These are phyloP conservation scores for Zygotorulaspora sp. DNA, from an alignment of 805 yeast species.

Conservation along the genomic window DNA sequence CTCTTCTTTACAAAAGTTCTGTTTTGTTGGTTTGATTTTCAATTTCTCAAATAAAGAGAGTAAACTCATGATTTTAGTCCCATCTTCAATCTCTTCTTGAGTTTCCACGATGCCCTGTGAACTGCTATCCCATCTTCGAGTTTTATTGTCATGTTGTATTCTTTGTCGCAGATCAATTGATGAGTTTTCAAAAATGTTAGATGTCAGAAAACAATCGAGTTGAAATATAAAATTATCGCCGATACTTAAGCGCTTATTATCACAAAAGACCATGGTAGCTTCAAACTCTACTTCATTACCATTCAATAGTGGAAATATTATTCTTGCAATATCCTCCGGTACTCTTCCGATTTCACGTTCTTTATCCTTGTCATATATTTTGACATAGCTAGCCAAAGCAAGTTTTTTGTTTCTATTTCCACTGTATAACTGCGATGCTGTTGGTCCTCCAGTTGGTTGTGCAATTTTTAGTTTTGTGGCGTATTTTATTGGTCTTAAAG, in stretches of 20 bases:
- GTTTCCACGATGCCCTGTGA: slow-evolving; percentile 41
- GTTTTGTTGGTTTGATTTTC: slow-evolving; percentile 24
- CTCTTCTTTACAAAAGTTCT: slow-evolving; percentile 7
- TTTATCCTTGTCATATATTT: slow-evolving; percentile 28
- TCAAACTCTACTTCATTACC: slow-evolving; percentile 50
- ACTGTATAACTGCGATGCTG: slow-evolving; percentile 20
- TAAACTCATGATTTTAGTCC: slow-evolving; percentile 54
- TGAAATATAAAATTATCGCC: slow-evolving; percentile 76
- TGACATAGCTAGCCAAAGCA: slow-evolving; percentile 34
- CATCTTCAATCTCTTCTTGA: slow-evolving; percentile 45
- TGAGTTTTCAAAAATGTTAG: slow-evolving; percentile 25
- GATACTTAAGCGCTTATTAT: slow-evolving; percentile 48
- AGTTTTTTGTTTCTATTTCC: slow-evolving; percentile 23
- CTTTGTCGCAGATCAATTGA: slow-evolving; percentile 3
- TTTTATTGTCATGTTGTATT: slow-evolving; percentile 7
- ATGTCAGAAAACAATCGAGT: slow-evolving; percentile 58
- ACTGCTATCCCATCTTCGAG: slow-evolving; percentile 20
- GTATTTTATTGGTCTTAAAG: slow-evolving; percentile 41
- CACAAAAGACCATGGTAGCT: slow-evolving; percentile 55
- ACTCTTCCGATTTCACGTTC: slow-evolving; percentile 69
- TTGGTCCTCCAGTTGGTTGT: slow-evolving; percentile 31
- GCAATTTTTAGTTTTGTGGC: slow-evolving; percentile 42
- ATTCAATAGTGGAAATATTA: slow-evolving; percentile 59
- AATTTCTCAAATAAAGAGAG: slow-evolving; percentile 52
- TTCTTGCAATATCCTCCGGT: slow-evolving; percentile 62